Conservation (phyloP, 2,329 filamentous ascomycete species). For the Phialocephala subalpina region DNA sequence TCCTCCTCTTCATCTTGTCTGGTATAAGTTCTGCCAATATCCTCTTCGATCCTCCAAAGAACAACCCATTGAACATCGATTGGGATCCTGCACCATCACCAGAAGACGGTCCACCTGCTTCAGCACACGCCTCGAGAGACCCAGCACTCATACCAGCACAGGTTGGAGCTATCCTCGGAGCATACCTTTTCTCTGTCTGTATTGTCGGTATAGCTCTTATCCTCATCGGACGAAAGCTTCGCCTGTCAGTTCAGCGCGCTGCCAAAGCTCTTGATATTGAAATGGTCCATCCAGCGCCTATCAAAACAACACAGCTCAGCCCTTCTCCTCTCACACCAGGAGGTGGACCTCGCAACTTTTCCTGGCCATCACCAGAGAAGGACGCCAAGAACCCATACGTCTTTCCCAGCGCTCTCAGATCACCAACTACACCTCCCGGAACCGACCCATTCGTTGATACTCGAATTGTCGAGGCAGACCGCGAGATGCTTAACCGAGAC, state of each 20-base stretch:
- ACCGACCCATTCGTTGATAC: conserved; percentile 79
- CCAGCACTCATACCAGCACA: conserved; percentile 76
- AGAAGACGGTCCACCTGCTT: conserved; percentile 66
- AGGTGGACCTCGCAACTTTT: conserved; percentile 51
- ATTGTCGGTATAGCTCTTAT: conserved; percentile 74
- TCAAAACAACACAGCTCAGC: conserved; percentile 17
- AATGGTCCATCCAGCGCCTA: conserved; percentile 54
- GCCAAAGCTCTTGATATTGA: conserved; percentile 41
- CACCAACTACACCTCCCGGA: conserved; percentile 32
- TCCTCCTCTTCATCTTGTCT: conserved; percentile 24
- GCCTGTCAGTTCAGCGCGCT: conserved; percentile 40
- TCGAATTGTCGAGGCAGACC: conserved; percentile 76
- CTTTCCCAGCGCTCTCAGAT: conserved; percentile 50
- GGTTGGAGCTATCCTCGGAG: conserved; percentile 82
- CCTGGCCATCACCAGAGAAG: conserved; percentile 56
- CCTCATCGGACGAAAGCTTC: conserved; percentile 64
- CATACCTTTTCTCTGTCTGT: conserved; percentile 81
- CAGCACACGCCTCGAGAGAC: conserved; percentile 66
- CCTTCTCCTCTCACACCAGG: conserved; percentile 21
- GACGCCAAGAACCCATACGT: conserved; percentile 51
- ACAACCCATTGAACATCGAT: conserved; percentile 49
- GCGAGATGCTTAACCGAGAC: conserved; percentile 78
- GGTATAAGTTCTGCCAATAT: conserved; percentile 35
- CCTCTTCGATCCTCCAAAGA: conserved; percentile 31
- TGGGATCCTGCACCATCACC: conserved; percentile 64